Evolutionary conservation across 1,139 yeast species (phyloP), one percentile per base, ranked within the genome.

Genomic region (Blastobotrys arbuscula): DNA sequence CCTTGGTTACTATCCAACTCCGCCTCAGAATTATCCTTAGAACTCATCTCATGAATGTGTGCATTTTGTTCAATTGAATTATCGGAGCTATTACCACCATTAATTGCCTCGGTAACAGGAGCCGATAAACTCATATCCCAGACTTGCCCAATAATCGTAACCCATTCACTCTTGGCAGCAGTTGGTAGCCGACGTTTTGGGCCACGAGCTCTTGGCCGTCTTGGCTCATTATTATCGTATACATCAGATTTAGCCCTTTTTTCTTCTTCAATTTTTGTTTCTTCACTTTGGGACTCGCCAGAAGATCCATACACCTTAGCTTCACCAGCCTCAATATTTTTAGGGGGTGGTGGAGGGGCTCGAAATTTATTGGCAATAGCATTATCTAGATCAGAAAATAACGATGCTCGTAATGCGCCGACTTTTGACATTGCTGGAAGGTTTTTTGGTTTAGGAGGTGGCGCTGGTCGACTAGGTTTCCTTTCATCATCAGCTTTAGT

Each of bases 141-240:
- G 10, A 64, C 52, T 13, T 54, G 55, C 1, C 54, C 51, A 9
- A 56, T 50, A 1, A 54, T 53, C 3, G 60, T 55, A 2, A 55
- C 42, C 53, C 55, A 58, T 20, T 54, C 53, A 18, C 59, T 55
- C 53, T 65, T 63, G 21, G 67, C 68, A 34, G 57, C 58, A 70
- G 76, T 76, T 1, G 96, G 96, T 45, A 87, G 70, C 56, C 82
- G 79, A 52, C 94, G 79, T 53, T 77, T 75, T 23, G 96, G 96
- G 0, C 95, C 96, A 56, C 71, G 79, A 0, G 82, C 82, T 56
- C 95, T 75, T 18, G 58, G 51, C 15, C 38, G 19, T 18, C 23
- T 75, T 26, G 74, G 67, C 51, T 71, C 69, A 4, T 13, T 5
- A 4, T 26, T n/a, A 9, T 15, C 20, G 12, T 18, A 6, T 2